Evolutionary conservation across 2,329 filamentous ascomycete species (phyloP).

Genomic region (Talaromyces sp.): DNA sequence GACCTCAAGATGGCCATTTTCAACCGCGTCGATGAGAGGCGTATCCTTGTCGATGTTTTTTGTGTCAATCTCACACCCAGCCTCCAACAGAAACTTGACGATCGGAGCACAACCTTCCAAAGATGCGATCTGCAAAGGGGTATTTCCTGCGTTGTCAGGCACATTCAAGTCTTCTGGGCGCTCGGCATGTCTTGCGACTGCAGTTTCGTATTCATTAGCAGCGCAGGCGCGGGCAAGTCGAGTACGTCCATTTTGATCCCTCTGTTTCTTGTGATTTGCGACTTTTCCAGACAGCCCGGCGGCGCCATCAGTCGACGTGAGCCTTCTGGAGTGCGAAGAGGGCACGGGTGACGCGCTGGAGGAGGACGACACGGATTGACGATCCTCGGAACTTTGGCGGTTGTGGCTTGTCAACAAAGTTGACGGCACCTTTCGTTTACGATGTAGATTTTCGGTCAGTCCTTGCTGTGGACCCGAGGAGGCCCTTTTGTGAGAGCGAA

Average conservation of each 20-base stretch:
- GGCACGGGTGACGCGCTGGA: slow-evolving; percentile 39
- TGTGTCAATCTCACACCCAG: slow-evolving; percentile 77
- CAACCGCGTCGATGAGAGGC: slow-evolving; percentile 89
- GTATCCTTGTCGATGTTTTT: slow-evolving; percentile 80
- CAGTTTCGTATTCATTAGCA: slow-evolving; percentile 72
- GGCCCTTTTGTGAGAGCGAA: slow-evolving; percentile 31
- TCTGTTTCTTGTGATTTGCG: slow-evolving; percentile 67
- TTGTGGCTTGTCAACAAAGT: slow-evolving; percentile 35
- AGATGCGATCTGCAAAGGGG: slow-evolving; percentile 86
- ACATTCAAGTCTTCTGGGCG: slow-evolving; percentile 83
- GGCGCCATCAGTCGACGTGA: slow-evolving; percentile 30
- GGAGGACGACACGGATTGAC: slow-evolving; percentile 39
- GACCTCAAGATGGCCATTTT: slow-evolving; percentile 87
- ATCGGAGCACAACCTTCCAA: slow-evolving; percentile 82
- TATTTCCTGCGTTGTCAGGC: slow-evolving; percentile 92
- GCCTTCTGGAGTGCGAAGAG: slow-evolving; percentile 34
- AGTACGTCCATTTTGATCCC: slow-evolving; percentile 89
- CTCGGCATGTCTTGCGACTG: slow-evolving; percentile 68
- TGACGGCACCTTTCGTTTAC: slow-evolving; percentile 34
- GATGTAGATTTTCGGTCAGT: slow-evolving; percentile 17
- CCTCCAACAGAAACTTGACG: slow-evolving; percentile 77
- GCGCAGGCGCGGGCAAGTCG: slow-evolving; percentile 85
- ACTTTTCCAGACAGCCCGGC: slow-evolving; percentile 63
- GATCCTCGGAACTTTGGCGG: slow-evolving; percentile 41
- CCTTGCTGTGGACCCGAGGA: slow-evolving; percentile 27